These are phyloP conservation scores for Podila epigama DNA, from an alignment of 192 early-diverging fungal genomes.

Conservation along the genomic window DNA sequence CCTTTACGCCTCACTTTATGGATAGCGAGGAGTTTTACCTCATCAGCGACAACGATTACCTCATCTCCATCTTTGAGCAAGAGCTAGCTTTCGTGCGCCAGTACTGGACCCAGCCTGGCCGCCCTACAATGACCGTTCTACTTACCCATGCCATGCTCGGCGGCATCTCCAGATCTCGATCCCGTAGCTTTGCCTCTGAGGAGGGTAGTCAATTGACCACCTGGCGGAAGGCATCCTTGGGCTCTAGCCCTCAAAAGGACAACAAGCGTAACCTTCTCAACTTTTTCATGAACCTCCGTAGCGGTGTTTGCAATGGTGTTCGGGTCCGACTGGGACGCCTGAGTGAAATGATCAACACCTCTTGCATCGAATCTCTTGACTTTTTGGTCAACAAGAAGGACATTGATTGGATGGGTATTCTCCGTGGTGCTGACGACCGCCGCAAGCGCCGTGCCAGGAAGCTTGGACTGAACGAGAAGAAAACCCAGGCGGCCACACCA, in stretches of 20 bases:
- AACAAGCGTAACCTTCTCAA: slow-evolving; percentile 71
- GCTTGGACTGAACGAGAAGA: slow-evolving; percentile 54
- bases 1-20: slow-evolving; percentile 88
- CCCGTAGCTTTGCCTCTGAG: slow-evolving; percentile 23
- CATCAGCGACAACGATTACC: slow-evolving; percentile 77
- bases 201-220: slow-evolving; percentile 11
- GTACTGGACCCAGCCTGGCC: slow-evolving; percentile 72
- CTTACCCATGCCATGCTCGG: slow-evolving; percentile 81
- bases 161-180: slow-evolving; percentile 44
- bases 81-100: slow-evolving; percentile 74
- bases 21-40: slow-evolving; percentile 85
- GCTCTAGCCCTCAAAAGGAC: slow-evolving; percentile 21
- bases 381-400: slow-evolving; percentile 73
- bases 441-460: slow-evolving; percentile 45
- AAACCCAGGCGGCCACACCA: slow-evolving; percentile 56
- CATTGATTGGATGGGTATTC: slow-evolving; percentile 55
- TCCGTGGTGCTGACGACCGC: slow-evolving; percentile 38
- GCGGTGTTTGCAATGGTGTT: slow-evolving; percentile 66
- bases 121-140: slow-evolving; percentile 79
- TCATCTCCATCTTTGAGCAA: slow-evolving; percentile 75
- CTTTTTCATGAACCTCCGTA: slow-evolving; percentile 81
- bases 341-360: slow-evolving; percentile 75
- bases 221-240: slow-evolving; percentile 11
- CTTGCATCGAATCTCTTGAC: slow-evolving; percentile 78
- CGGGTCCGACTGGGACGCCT: slow-evolving; percentile 78